These are phyloP conservation scores for Heterobasidion annosum DNA, from an alignment of 1,284 basidiomycete genomes.

Conservation along the genomic window DNA sequence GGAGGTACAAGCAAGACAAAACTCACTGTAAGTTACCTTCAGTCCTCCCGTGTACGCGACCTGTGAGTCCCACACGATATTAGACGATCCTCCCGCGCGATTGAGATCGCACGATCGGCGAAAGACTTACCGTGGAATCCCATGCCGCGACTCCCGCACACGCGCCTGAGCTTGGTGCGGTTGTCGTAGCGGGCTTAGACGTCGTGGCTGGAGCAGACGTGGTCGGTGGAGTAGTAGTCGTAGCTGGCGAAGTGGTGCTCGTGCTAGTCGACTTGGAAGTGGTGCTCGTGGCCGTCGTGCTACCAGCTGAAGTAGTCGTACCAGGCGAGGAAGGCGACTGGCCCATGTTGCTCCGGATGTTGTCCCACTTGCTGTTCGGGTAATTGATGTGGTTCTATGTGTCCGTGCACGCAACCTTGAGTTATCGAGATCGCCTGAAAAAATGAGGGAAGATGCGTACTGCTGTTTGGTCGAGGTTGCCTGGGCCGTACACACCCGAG, in stretches of 20 bases:
- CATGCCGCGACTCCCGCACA: conserved; percentile 47
- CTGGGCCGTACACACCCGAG: conserved; percentile 28
- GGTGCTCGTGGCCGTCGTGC: conserved; percentile 12
- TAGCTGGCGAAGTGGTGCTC: background rate
- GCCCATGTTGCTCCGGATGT: conserved; percentile 56
- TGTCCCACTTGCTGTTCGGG: conserved; percentile 62
- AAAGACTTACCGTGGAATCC: conserved; percentile 12
- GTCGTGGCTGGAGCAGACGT: conserved; percentile 16
- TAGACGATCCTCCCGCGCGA: background rate
- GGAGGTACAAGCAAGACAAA: background rate
- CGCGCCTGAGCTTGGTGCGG: conserved; percentile 3
- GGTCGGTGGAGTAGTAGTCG: conserved; percentile 3
- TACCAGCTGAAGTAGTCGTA: conserved; percentile 14
- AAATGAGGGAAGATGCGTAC: conserved; percentile 11
- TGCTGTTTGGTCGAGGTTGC: conserved; percentile 48
- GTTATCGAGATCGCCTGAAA: background rate
- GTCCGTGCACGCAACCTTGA: background rate
- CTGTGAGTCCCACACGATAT: conserved; percentile 5
- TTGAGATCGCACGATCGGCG: conserved; percentile 13
- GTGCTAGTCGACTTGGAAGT: background rate
- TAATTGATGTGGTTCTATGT: conserved; percentile 58
- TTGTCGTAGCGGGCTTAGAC: conserved; percentile 7
- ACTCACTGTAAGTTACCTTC: conserved; percentile 42
- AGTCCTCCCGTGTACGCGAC: conserved; percentile 38
- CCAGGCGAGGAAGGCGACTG: conserved; percentile 6